Conservation (phyloP, 176 grass and related monocot genomes). For the Eragrostis nindensis region DNA sequence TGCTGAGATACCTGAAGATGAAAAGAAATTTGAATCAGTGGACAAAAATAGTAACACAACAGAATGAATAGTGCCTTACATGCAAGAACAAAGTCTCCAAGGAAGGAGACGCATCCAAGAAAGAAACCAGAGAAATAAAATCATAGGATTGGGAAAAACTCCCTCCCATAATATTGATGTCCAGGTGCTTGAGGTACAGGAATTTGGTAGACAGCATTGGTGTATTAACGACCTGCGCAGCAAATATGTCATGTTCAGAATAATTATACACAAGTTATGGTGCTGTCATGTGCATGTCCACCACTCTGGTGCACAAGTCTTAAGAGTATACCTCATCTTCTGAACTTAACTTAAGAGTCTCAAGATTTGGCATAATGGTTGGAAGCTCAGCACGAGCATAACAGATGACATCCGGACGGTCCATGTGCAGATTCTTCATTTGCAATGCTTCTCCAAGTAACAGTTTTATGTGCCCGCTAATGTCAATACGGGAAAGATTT, state of each 20-base stretch:
- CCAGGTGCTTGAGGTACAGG: conserved; percentile 13
- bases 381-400: conserved; percentile 25
- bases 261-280: neutral
- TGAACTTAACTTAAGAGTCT: neutral
- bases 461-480: too few relatives aligned
- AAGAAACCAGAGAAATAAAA: conserved; percentile 20
- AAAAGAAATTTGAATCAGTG: neutral
- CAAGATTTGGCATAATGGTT: conserved; percentile 17
- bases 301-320: neutral
- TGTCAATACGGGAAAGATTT: neutral
- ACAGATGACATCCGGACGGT: neutral
- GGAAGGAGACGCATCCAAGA: conserved; percentile 16
- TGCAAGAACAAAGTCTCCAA: neutral
- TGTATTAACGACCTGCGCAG: conserved; percentile 10
- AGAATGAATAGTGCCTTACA: conserved; percentile 8
- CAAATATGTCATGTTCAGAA: neutral
- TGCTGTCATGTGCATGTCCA: neutral
- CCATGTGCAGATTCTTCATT: neutral
- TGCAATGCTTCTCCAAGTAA: neutral
- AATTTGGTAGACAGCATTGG: conserved; percentile 2
- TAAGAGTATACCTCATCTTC: neutral
- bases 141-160: neutral
- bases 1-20: neutral
- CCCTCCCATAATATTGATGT: neutral
- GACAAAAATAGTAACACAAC: neutral